Base-by-base conservation (phyloP, 208 protist genomes). In the Trypanosoma cruzi region DNA sequence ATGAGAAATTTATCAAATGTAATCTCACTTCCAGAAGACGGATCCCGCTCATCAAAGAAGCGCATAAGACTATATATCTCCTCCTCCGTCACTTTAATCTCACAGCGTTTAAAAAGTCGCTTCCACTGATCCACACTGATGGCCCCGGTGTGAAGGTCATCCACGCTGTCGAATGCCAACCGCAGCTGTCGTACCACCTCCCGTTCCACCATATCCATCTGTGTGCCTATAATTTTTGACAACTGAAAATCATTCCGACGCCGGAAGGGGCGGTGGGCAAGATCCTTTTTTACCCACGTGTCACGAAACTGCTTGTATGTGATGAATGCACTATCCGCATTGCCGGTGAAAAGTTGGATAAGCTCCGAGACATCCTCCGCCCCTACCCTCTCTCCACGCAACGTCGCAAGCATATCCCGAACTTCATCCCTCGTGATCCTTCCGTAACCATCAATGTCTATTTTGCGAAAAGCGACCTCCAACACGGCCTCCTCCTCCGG, bases 1-100 rank as follows among this genome's bases (percentile, higher is more conserved):
- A 80, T 69, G 16, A 95, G 84, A 64, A 97, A 97, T 44, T 81
- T 84, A 65, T 94, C 84, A 69, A 97, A 97, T 4, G 91, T 90
- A 50, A 96, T 80, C 37, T 75, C 77, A 24, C 70, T 56, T 58
- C n/a, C 46, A 0, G 56, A 54, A 16, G 64, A 57, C 16, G 72
- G 16, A 13, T 86, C 75, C 28, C 66, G 68, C 57, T 90, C 82
- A 64, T 89, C 79, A 70, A 94, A 95, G 62, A 86, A 94, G 52
- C 85, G 66, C 20, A 97, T 89, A 18, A 97, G 75, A 11, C 84
- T 88, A 36, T 79, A 60, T 34, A 93, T 77, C 18, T 97, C 89
- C 46, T 81, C 81, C 36, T 81, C 82, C 22, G 77, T 68, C 20
- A 86, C 86, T 10, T 57, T 46, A 48, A 91, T 89, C 37, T 87